phyloP scores from a whole-genome alignment of 2,329 filamentous ascomycete species.

The Xylaria sp. region DNA sequence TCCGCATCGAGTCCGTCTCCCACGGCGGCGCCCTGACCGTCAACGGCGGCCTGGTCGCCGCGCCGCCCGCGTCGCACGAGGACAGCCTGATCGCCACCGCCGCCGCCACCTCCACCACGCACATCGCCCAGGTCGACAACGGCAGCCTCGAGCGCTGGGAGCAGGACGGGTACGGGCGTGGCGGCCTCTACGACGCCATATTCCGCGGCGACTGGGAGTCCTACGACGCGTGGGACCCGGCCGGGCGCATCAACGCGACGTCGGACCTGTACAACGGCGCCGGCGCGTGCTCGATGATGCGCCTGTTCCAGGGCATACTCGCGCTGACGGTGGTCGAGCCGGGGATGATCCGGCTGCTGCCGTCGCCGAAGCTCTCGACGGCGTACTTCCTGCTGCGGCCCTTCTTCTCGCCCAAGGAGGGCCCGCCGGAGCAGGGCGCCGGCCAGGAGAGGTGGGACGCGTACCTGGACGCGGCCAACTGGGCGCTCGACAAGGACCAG shows the following conservation, averaged over 20 bases:
- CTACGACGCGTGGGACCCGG: slow-evolving; percentile 59
- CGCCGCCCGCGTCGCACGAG: slow-evolving; percentile 32
- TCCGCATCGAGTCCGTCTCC: slow-evolving; percentile 63
- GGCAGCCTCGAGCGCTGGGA: slow-evolving; percentile 75
- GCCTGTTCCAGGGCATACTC: slow-evolving; percentile 61
- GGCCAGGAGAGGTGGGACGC: slow-evolving; percentile 47
- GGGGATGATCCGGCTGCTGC: slow-evolving; percentile 50
- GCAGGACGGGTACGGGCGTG: slow-evolving; percentile 64
- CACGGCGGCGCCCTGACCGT: slow-evolving; percentile 39
- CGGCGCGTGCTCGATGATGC: slow-evolving; percentile 60
- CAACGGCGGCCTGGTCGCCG: slow-evolving; percentile 32
- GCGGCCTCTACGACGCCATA: slow-evolving; percentile 57
- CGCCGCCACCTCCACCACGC: slow-evolving; percentile 46
- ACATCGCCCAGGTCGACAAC: slow-evolving; percentile 71
- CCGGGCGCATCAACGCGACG: slow-evolving; percentile 55
- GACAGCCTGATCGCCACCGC: slow-evolving; percentile 37
- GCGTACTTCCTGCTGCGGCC: slow-evolving; percentile 54
- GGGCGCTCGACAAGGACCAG: slow-evolving; percentile 50
- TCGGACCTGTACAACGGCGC: slow-evolving; percentile 61
- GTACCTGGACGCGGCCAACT: slow-evolving; percentile 49
- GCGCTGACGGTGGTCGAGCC: slow-evolving; percentile 55
- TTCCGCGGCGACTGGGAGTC: slow-evolving; percentile 59
- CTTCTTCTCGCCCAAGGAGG: slow-evolving; percentile 53
- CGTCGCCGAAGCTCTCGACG: slow-evolving; percentile 51
- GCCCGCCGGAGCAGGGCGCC: slow-evolving; percentile 41